Conservation (phyloP, 176 grass and related monocot species). For the Alopecurus myosuroides region DNA sequence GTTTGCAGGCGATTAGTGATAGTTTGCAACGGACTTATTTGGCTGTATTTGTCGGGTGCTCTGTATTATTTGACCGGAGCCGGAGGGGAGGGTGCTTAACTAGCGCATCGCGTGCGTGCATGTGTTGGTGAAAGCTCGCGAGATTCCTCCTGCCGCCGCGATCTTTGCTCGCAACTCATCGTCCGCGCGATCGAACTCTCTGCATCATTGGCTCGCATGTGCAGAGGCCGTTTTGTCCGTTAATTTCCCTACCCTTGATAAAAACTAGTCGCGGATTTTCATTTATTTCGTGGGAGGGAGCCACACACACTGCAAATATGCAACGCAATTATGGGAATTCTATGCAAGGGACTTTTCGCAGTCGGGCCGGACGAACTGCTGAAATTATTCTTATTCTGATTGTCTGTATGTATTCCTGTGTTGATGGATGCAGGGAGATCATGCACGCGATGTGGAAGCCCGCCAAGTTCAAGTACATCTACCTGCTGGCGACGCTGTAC, state of each 20-base stretch:
- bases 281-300: conserved; percentile 9
- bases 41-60: conserved; percentile 37
- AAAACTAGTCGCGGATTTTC: background rate
- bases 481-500: conserved; percentile 74
- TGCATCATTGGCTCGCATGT: conserved; percentile 37
- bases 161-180: conserved; percentile 33
- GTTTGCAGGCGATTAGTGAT: conserved; percentile 20
- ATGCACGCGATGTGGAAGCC: conserved; percentile 96
- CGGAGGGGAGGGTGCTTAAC: background rate
- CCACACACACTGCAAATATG: background rate
- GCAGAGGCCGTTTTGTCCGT: conserved; percentile 30
- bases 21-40: conserved; percentile 35
- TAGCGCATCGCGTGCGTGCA: background rate
- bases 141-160: conserved; percentile 49
- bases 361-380: background rate
- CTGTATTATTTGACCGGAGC: conserved; percentile 42
- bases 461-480: conserved; percentile 83
- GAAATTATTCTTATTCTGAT: background rate
- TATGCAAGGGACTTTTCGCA: background rate
- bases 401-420: too few relatives aligned
- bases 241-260: background rate
- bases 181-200: conserved; percentile 26
- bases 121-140: conserved; percentile 35
- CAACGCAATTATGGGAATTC: too few relatives aligned
- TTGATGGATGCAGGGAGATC: conserved; percentile 41